Conservation (phyloP, 2,329 filamentous ascomycete genomes). For the Penicillium crustosum region DNA sequence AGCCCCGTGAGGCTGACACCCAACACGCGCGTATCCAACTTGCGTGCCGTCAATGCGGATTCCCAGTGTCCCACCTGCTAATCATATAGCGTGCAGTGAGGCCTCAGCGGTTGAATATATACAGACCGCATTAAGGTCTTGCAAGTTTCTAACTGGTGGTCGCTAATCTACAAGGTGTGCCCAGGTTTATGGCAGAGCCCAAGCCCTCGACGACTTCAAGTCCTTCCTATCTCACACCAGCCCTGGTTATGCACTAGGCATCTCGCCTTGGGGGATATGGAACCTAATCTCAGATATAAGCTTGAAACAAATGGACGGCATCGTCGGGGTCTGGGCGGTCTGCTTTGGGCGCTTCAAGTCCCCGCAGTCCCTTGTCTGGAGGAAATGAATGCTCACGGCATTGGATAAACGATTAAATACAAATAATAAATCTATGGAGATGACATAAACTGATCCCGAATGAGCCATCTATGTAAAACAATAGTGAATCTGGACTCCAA, state of each 20-base stretch:
- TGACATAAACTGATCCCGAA: background rate
- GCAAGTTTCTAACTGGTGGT: constrained; percentile 54
- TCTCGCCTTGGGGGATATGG: constrained; percentile 54
- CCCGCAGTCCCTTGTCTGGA: constrained; percentile 32
- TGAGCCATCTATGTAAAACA: no score
- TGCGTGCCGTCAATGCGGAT: constrained; percentile 56
- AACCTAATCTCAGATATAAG: constrained; percentile 58
- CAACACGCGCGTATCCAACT: constrained; percentile 57
- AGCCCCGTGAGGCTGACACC: constrained; percentile 59
- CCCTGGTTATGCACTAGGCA: constrained; percentile 49
- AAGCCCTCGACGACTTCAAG: constrained; percentile 51
- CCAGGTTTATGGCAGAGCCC: constrained; percentile 50
- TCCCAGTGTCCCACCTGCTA: constrained; percentile 57
- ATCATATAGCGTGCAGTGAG: constrained; percentile 57
- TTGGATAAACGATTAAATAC: background rate
- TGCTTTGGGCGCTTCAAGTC: constrained; percentile 47
- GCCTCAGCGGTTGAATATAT: constrained; percentile 52
- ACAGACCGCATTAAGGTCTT: constrained; percentile 55
- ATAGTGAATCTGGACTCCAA: background rate
- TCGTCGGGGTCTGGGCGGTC: constrained; percentile 46
- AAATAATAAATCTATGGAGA: background rate
- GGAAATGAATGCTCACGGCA: constrained; percentile 42
- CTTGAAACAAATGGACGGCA: constrained; percentile 46
- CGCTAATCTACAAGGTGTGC: constrained; percentile 42
- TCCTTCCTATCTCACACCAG: constrained; percentile 56